Conservation (phyloP, 257 asterid species). For the Coffea canephora region DNA sequence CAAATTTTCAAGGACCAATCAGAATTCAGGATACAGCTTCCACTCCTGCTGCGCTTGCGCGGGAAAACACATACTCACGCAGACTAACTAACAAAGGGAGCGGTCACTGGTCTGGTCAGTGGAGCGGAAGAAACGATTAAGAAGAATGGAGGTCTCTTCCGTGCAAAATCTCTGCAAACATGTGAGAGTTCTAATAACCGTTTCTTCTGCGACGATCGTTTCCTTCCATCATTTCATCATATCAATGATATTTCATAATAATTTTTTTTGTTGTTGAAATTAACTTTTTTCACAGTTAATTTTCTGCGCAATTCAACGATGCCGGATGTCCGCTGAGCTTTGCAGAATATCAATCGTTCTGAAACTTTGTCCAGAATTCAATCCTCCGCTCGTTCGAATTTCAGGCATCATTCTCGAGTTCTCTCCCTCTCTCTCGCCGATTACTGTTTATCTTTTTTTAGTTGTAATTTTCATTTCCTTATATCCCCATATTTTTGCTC, state of each 20-base stretch:
- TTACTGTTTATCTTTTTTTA: not conserved
- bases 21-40: too few species aligned
- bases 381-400: conserved; percentile 48
- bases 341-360: conserved; percentile 73
- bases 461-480: not conserved
- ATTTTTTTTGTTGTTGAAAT: not conserved
- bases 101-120: too few species aligned
- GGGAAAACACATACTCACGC: conserved; percentile 3
- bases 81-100: not conserved
- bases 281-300: conserved; percentile 46
- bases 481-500: not conserved
- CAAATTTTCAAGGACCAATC: too few species aligned
- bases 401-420: conserved; percentile 47
- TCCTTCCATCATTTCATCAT: not conserved
- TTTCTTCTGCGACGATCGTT: conserved; percentile 7
- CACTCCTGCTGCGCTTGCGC: not conserved
- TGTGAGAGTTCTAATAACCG: conserved; percentile 41
- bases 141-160: conserved; percentile 45
- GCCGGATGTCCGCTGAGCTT: conserved; percentile 62
- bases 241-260: not conserved
- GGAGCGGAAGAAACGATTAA: too few species aligned
- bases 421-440: not conserved
- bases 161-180: conserved; percentile 48
- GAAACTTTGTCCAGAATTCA: conserved; percentile 25
- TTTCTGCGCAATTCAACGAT: conserved; percentile 66